phyloP scores from a whole-genome alignment of 2,329 filamentous ascomycete species.

The Colletotrichum sp. region DNA sequence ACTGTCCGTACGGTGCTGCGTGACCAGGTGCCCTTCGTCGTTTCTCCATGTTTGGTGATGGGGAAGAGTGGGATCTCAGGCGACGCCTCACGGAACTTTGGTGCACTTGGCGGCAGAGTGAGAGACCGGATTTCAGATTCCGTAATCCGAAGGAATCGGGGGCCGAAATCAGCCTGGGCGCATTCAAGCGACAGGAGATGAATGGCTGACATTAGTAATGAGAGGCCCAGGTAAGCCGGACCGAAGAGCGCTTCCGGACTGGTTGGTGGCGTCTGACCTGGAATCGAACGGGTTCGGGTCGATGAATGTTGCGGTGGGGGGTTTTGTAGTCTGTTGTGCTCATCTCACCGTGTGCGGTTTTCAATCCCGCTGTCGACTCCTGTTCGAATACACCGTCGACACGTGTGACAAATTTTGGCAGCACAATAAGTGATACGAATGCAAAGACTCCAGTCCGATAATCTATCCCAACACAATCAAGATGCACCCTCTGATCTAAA shows the following conservation, averaged over 20 bases:
- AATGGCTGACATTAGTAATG: not conserved
- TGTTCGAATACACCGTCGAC: not conserved
- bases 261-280: not conserved
- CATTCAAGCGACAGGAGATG: not conserved
- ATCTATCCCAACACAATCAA: not conserved
- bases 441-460: not conserved
- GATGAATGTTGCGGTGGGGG: not conserved
- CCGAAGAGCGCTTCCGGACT: not conserved
- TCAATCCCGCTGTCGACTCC: too few species aligned
- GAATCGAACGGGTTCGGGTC: not conserved
- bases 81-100: not conserved
- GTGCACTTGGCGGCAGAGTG: not conserved
- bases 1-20: not conserved
- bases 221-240: not conserved
- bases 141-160: not conserved
- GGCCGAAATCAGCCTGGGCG: not conserved
- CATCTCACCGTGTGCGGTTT: too few species aligned
- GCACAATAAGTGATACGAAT: rapidly evolving
- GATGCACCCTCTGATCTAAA: not conserved
- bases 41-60: too few species aligned
- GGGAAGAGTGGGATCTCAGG: too few species aligned
- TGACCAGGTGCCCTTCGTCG: not conserved
- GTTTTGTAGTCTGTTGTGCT: too few species aligned
- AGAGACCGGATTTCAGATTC: not conserved
- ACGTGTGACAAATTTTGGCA: too few species aligned